These are phyloP conservation scores for Acanthamoeba royreba DNA, from an alignment of 208 protist species.

Conservation along the genomic window DNA sequence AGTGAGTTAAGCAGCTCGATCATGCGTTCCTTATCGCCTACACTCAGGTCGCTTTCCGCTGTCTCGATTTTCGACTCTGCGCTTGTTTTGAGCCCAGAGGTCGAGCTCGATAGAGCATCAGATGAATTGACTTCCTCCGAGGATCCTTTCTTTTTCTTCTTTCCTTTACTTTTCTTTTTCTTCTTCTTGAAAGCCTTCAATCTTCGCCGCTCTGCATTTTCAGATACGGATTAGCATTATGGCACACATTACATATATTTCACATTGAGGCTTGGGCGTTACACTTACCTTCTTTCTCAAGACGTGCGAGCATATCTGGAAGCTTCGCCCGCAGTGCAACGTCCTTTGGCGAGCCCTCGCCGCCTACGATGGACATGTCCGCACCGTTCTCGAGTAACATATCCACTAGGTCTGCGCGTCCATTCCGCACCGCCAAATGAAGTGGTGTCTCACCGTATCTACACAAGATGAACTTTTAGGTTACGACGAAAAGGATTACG, in stretches of 20 bases:
- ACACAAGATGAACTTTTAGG: background rate
- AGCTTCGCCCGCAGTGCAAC: background rate
- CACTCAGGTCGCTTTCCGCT: background rate
- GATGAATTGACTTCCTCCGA: background rate
- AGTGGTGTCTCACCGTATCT: slow-evolving; percentile 4
- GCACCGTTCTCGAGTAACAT: background rate
- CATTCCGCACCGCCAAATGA: background rate
- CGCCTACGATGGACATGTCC: background rate
- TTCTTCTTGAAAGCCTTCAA: background rate
- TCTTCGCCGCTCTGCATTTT: background rate
- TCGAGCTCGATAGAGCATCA: background rate
- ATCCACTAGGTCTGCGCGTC: background rate
- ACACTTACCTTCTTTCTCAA: slow-evolving; percentile 19
- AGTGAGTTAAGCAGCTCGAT: background rate
- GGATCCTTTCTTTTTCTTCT: background rate
- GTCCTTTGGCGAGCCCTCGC: background rate
- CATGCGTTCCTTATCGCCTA: background rate
- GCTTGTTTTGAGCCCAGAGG: background rate
- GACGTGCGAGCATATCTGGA: background rate
- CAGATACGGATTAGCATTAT: background rate
- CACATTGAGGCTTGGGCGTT: background rate
- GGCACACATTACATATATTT: background rate
- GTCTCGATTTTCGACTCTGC: background rate
- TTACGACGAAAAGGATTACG: background rate
- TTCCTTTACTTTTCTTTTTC: background rate